Conservation (phyloP, 2,329 filamentous ascomycete genomes). For the Stachybotrys echinatus region DNA sequence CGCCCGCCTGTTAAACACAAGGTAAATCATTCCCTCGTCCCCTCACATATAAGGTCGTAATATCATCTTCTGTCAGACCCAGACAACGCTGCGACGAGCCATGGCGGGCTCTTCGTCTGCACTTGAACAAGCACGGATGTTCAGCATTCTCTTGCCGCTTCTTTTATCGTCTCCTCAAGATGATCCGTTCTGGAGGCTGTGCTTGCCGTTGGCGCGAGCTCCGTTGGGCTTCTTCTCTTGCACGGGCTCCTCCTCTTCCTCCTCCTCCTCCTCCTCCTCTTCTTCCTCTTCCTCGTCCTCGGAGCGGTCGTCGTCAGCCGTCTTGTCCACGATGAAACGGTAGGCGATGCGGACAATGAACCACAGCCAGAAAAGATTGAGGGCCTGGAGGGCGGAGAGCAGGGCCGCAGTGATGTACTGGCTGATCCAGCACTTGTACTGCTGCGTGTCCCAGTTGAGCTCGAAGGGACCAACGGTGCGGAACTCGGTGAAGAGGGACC, state of each 20-base stretch:
- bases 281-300: slow-evolving; percentile 63
- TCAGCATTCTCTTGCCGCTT: neutral
- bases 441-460: slow-evolving; percentile 69
- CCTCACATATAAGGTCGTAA: no score
- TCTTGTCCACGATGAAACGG: slow-evolving; percentile 58
- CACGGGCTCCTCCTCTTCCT: slow-evolving; percentile 16
- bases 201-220: neutral
- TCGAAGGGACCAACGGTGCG: slow-evolving; percentile 68
- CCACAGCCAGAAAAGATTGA: slow-evolving; percentile 80
- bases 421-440: slow-evolving; percentile 70
- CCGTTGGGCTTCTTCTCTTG: slow-evolving; percentile 3
- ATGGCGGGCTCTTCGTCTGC: no score
- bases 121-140: no score
- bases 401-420: slow-evolving; percentile 63
- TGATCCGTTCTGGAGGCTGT: neutral
- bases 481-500: slow-evolving; percentile 71
- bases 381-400: slow-evolving; percentile 62
- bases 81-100: no score
- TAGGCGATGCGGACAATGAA: slow-evolving; percentile 72
- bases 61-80: no score
- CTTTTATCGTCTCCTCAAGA: neutral
- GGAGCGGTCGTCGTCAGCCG: slow-evolving; percentile 66
- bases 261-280: slow-evolving; percentile 27
- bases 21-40: no score
- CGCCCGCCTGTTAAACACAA: no score